These are phyloP conservation scores for Draba incana DNA, from an alignment of 345 rosid genomes.

Conservation along the genomic window DNA sequence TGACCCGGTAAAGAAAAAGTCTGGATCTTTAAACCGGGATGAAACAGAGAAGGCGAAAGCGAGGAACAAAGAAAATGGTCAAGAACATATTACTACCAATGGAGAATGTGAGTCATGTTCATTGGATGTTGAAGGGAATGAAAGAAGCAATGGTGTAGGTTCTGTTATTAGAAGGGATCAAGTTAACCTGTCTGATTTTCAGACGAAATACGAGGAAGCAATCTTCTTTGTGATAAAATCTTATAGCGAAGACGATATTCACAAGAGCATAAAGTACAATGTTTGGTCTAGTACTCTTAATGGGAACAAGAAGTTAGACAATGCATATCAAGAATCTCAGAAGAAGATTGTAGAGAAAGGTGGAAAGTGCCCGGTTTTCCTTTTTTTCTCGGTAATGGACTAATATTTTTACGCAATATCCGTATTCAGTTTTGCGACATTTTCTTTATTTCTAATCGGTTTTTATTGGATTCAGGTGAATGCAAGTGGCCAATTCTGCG, in stretches of 20 bases:
- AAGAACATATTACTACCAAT: constrained; percentile 28
- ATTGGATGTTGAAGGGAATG: constrained; percentile 42
- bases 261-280: constrained; percentile 69
- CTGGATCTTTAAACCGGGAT: constrained; percentile 41
- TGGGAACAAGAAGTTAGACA: constrained; percentile 64
- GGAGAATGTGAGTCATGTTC: constrained; percentile 48
- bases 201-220: constrained; percentile 52
- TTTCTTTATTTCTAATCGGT: constrained; percentile 15
- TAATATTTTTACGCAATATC: not conserved
- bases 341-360: constrained; percentile 45
- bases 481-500: constrained; percentile 78
- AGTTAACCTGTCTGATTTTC: constrained; percentile 56
- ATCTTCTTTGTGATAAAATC: constrained; percentile 68
- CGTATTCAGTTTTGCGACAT: not conserved
- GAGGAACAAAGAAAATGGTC: constrained; percentile 40
- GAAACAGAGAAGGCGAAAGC: constrained; percentile 48
- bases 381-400: constrained; percentile 63
- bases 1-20: constrained; percentile 37
- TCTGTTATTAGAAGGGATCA: constrained; percentile 51
- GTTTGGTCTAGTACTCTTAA: constrained; percentile 75
- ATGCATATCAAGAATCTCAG: constrained; percentile 56
- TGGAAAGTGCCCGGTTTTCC: constrained; percentile 59
- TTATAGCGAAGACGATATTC: constrained; percentile 70
- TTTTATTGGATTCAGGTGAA: constrained; percentile 53
- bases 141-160: constrained; percentile 41